Conservation (phyloP, 805 yeast species). For the Pichia exigua region DNA sequence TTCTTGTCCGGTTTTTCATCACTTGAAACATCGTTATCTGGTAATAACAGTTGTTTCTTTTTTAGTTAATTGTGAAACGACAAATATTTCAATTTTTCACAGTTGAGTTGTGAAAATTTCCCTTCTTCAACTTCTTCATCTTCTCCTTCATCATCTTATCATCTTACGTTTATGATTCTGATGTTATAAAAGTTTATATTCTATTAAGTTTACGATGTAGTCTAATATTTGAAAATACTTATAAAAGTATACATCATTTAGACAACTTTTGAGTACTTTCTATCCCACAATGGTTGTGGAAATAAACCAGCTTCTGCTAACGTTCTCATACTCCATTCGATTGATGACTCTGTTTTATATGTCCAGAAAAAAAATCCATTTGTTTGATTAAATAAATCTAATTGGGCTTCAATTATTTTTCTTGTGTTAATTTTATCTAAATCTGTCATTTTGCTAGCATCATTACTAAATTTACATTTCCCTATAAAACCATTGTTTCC, state of each 20-base stretch:
- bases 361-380: conserved; percentile 71
- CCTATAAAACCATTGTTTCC: conserved; percentile 39
- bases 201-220: too few relatives aligned
- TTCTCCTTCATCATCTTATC: too few relatives aligned
- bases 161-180: too few relatives aligned
- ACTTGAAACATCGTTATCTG: too few relatives aligned
- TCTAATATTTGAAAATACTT: too few relatives aligned
- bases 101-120: too few relatives aligned
- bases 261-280: conserved; percentile 62
- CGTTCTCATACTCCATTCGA: conserved; percentile 58
- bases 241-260: not conserved
- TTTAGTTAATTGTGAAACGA: too few relatives aligned
- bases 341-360: conserved; percentile 56
- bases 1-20: too few relatives aligned
- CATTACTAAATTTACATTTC: conserved; percentile 36
- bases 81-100: too few relatives aligned
- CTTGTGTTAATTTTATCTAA: conserved; percentile 38
- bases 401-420: conserved; percentile 52
- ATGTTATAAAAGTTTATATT: too few relatives aligned
- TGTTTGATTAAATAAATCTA: conserved; percentile 39
- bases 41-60: too few relatives aligned
- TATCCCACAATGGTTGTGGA: conserved; percentile 56
- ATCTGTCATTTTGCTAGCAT: conserved; percentile 35
- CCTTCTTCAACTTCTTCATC: too few relatives aligned
- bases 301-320: conserved; percentile 44